Evolutionary conservation across 2,329 filamentous ascomycete species (phyloP).

Genomic region (Scedosporium apiospermum): DNA sequence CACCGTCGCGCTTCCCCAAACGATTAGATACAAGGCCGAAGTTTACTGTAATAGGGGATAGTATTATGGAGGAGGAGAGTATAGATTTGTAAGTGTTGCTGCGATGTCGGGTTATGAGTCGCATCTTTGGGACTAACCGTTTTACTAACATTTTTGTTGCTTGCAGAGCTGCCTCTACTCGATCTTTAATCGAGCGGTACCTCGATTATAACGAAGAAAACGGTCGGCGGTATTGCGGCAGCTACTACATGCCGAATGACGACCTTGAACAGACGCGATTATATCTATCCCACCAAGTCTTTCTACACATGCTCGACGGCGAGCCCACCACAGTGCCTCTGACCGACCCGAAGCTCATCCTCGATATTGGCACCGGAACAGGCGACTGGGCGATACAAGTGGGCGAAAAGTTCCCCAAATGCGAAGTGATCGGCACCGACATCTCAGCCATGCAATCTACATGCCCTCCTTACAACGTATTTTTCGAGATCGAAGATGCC

Average conservation of each 20-base stretch:
- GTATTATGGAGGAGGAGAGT: conserved; percentile 4
- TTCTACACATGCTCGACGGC: conserved; percentile 39
- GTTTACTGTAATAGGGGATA: conserved; percentile 3
- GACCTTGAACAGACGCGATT: conserved; percentile 54
- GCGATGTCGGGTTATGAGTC: background rate
- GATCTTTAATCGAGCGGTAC: conserved; percentile 38
- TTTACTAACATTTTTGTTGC: background rate
- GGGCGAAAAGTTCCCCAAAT: conserved; percentile 41
- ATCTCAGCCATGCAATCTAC: conserved; percentile 48
- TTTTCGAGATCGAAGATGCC: conserved; percentile 51
- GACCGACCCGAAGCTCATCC: conserved; percentile 28
- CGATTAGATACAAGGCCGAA: background rate
- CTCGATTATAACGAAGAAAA: conserved; percentile 51
- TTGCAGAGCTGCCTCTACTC: conserved; percentile 32
- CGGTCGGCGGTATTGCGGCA: conserved; percentile 51
- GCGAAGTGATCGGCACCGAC: conserved; percentile 49
- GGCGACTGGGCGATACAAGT: conserved; percentile 43
- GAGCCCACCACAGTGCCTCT: conserved; percentile 34
- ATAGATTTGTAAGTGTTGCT: conserved; percentile 10
- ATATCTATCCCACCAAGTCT: conserved; percentile 54
- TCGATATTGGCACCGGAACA: conserved; percentile 51
- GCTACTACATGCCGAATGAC: conserved; percentile 59
- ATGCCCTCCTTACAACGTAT: conserved; percentile 48
- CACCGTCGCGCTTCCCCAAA: background rate
- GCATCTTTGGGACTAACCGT: background rate